Percentiles rank a stretch among this genome's conserved stretches.
These are phyloP conservation scores for Penicillium goetzii DNA, from an alignment of 495 filamentous ascomycete genomes.

Conservation along the genomic window DNA sequence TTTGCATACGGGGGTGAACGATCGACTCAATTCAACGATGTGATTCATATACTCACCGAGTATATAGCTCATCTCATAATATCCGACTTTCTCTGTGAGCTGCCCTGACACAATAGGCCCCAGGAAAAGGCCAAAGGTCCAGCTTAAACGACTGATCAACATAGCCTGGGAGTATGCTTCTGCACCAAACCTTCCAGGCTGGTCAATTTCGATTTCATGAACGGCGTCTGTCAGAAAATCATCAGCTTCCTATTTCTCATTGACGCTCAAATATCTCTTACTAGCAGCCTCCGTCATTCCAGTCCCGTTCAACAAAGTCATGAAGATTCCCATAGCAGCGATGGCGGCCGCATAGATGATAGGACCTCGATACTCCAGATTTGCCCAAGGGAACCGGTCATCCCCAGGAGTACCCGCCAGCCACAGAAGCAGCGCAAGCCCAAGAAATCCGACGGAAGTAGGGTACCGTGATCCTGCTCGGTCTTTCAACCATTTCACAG, in stretches of 20 bases:
- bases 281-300: conserved; percentile 1
- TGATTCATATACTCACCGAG: background rate
- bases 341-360: background rate
- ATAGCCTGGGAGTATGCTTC: conserved; percentile 3
- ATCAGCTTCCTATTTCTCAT: background rate
- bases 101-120: background rate
- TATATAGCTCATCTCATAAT: background rate
- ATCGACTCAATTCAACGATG: background rate
- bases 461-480: conserved; percentile 1
- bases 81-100: conserved; percentile 1
- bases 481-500: conserved; percentile 3
- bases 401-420: background rate
- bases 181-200: background rate
- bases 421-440: background rate
- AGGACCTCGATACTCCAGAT: background rate
- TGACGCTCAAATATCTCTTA: background rate
- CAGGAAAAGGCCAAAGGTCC: background rate
- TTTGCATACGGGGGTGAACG: background rate
- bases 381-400: background rate
- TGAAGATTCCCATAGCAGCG: background rate
- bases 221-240: background rate
- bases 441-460: background rate
- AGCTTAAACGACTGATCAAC: conserved; percentile 1
- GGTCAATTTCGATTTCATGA: background rate
- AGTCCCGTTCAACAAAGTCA: conserved; percentile 5